Base-by-base conservation (phyloP, 257 asterid species). In the Agastache rugosa region DNA sequence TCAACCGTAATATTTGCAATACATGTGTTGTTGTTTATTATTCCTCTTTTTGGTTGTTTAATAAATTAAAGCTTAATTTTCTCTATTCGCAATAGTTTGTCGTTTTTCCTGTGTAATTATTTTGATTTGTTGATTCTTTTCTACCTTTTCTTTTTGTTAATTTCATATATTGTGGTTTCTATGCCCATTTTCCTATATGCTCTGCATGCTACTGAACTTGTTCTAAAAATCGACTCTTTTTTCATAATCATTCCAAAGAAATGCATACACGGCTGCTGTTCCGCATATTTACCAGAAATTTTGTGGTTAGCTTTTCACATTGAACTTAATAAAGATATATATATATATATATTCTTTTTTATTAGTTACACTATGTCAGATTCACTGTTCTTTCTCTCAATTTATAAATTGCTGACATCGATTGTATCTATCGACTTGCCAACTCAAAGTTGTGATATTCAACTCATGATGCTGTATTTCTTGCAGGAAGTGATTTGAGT, bases 401-500 rank as follows among this genome's bases (percentile, higher is more conserved):
- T 11, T 19, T 27, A 35, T 29, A 12, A 16, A 14, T 67, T 44
- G 9, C 27, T 10, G 16, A 34, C 2, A 20, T 67, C 42, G 35
- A 1, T 35, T 68, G 29, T 63, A 23, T 19, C 47, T 60, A 50
- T 47, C 11, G 29, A 56, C 66, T 48, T 71, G 25, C 58, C 62
- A 67, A 22, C 6, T 17, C 11, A 27, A 58, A 39, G 25, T 59
- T 64, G 14, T 29, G 63, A 62, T 67, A 54, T 42, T 72, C 69
- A 58, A 11, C 35, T 61, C 23, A 1, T 11, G 48, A 37, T 61
- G 29, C 44, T 39, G 20, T 51, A 2, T 68, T 63, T 73, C 50
- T 63, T 81, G 80, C 83, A 86, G 88, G 63, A 35, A 64, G 75
- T 81, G 74, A 79, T 82, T 45, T 60, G 35, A 79, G 77, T 86